These are phyloP conservation scores for Escallonia herrerae DNA, from an alignment of 129 eudicot genomes.

Conservation along the genomic window DNA sequence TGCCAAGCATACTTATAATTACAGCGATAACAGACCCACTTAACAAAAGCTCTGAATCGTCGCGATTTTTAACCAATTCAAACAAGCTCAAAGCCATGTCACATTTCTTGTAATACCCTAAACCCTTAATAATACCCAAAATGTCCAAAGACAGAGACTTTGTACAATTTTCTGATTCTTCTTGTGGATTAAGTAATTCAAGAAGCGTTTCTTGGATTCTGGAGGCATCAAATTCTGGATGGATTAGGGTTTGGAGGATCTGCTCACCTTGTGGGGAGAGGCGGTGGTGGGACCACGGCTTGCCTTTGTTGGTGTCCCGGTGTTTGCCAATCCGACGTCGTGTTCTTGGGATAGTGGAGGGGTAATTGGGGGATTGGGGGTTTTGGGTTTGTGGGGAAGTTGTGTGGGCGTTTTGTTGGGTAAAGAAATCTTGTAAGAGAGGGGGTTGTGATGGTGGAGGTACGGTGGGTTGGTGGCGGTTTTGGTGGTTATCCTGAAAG, in stretches of 20 bases:
- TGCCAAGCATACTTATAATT: slow-evolving; percentile 61
- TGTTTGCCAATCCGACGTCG: slow-evolving; percentile 48
- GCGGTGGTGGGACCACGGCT: slow-evolving; percentile 67
- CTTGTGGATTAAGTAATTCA: slow-evolving; percentile 22
- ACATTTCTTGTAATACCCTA: slow-evolving; percentile 54
- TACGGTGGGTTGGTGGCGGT: slow-evolving; percentile 20
- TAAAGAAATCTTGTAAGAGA: slow-evolving; percentile 18
- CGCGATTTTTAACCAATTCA: slow-evolving; percentile 45
- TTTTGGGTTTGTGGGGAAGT: slow-evolving; percentile 15
- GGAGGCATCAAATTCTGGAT: slow-evolving; percentile 28
- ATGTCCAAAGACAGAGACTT: slow-evolving; percentile 48
- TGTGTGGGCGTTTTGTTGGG: slow-evolving; percentile 26
- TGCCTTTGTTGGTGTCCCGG: slow-evolving; percentile 65
- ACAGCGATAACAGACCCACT: slow-evolving; percentile 68
- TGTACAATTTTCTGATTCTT: slow-evolving; percentile 12
- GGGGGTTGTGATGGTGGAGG: slow-evolving; percentile 10
- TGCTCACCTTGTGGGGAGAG: slow-evolving; percentile 56
- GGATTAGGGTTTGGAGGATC: slow-evolving; percentile 41
- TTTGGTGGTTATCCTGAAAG: slow-evolving; percentile 24
- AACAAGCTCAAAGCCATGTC: slow-evolving; percentile 67
- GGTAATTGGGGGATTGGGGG: slow-evolving; percentile 19
- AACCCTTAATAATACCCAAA: slow-evolving; percentile 62
- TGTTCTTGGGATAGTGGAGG: slow-evolving; percentile 26
- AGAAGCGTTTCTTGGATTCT: slow-evolving; percentile 25
- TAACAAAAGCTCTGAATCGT: slow-evolving; percentile 29